Evolutionary conservation across 129 eudicot genomes (phyloP).

Genomic region (Flaveria trinervia): DNA sequence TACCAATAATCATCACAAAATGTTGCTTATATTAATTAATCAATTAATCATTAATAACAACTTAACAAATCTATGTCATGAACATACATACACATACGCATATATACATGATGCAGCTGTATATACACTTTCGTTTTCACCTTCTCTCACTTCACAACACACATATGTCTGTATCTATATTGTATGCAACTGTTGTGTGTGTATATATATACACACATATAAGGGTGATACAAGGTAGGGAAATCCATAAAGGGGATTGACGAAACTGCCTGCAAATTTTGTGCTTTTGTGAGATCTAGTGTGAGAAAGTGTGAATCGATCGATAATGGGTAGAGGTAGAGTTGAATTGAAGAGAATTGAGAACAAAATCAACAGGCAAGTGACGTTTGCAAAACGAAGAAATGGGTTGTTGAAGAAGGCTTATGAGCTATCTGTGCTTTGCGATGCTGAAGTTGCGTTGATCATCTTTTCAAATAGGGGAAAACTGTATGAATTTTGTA

Average conservation of each 20-base stretch:
- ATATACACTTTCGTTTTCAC: slow-evolving; percentile 6
- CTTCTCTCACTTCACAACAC: slow-evolving; percentile 22
- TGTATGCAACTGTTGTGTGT: background rate
- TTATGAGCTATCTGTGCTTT: slow-evolving; percentile 86
- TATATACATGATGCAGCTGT: slow-evolving; percentile 5
- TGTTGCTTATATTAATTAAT: too few relatives aligned
- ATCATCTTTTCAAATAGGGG: slow-evolving; percentile 94
- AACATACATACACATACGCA: background rate
- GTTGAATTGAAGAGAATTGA: slow-evolving; percentile 84
- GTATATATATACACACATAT: slow-evolving; percentile 11
- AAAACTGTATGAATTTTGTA: slow-evolving; percentile 85
- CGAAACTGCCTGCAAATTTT: slow-evolving; percentile 28
- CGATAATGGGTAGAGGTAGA: slow-evolving; percentile 79
- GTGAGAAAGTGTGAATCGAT: background rate
- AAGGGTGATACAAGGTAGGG: slow-evolving; percentile 46
- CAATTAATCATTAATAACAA: background rate
- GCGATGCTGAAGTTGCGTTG: slow-evolving; percentile 80
- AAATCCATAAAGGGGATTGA: slow-evolving; percentile 33
- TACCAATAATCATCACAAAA: too few relatives aligned
- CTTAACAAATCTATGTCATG: background rate
- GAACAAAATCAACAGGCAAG: slow-evolving; percentile 88
- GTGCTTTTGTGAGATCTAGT: slow-evolving; percentile 21
- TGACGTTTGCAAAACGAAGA: slow-evolving; percentile 82
- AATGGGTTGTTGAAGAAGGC: slow-evolving; percentile 87
- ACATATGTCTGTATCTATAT: slow-evolving; percentile 5